Evolutionary conservation across 2,329 filamentous ascomycete species (phyloP).

Genomic region (Ophiostoma ips): DNA sequence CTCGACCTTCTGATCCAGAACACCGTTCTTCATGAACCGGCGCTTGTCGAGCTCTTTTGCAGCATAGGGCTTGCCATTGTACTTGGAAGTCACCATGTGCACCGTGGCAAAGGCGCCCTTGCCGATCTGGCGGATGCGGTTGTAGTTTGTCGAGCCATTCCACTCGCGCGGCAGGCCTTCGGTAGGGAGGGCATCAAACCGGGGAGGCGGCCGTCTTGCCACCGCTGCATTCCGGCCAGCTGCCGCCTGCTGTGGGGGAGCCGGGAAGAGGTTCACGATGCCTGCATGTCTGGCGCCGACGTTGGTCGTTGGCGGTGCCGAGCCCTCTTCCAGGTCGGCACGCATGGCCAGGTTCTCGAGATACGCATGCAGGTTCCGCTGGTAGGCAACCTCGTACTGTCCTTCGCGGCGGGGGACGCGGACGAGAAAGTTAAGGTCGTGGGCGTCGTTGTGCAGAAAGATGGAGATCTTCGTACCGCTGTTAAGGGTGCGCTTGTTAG

Average conservation of each 20-base stretch:
- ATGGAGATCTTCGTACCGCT: constrained; percentile 64
- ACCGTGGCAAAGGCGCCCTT: constrained; percentile 93
- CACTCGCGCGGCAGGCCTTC: constrained; percentile 45
- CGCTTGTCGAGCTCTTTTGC: constrained; percentile 93
- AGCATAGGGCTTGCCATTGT: constrained; percentile 69
- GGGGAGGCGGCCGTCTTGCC: constrained; percentile 5
- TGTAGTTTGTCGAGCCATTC: constrained; percentile 76
- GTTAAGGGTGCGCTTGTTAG: constrained; percentile 44
- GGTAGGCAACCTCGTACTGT: constrained; percentile 48
- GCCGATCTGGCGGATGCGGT: constrained; percentile 67
- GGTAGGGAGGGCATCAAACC: constrained; percentile 18
- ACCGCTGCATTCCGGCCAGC: background rate
- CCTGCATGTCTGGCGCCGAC: constrained; percentile 34
- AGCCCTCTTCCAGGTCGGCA: constrained; percentile 16
- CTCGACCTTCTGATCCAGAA: constrained; percentile 80
- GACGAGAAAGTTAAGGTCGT: constrained; percentile 68
- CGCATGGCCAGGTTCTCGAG: constrained; percentile 28
- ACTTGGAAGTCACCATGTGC: constrained; percentile 77
- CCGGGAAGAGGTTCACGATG: constrained; percentile 24
- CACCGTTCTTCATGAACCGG: constrained; percentile 82
- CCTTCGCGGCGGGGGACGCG: constrained; percentile 68
- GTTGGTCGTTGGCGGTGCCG: constrained; percentile 23
- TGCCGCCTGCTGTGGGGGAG: background rate
- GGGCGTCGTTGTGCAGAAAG: constrained; percentile 33
- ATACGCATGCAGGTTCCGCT: constrained; percentile 55